Evolutionary conservation across 331 rosid genomes (phyloP).

Genomic region (Dryas integrifolia): DNA sequence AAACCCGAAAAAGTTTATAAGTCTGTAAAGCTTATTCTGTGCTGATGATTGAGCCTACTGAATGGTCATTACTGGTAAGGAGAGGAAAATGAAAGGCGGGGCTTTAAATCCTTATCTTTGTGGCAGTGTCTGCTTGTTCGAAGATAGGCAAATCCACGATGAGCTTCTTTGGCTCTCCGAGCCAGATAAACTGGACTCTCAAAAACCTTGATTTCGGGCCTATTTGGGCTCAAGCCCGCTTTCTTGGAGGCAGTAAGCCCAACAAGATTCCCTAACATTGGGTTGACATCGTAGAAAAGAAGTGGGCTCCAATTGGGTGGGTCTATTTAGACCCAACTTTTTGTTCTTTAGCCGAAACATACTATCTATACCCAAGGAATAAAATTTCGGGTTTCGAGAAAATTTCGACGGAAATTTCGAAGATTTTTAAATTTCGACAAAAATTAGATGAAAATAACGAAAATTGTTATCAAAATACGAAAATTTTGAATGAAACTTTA

Average conservation of each 20-base stretch:
- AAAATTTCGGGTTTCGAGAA: too few species aligned
- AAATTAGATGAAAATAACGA: too few species aligned
- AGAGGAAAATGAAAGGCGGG: constrained; percentile 75
- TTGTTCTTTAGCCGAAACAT: too few species aligned
- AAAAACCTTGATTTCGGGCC: neutral
- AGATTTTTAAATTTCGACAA: too few species aligned
- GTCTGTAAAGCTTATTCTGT: constrained; percentile 32
- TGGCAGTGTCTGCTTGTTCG: constrained; percentile 18
- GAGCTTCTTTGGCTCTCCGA: constrained; percentile 15
- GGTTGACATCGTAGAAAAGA: neutral
- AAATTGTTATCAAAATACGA: too few species aligned
- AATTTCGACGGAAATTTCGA: too few species aligned
- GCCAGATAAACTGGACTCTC: neutral
- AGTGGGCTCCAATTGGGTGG: too few species aligned
- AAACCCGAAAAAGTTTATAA: neutral
- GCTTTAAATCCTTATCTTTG: constrained; percentile 78
- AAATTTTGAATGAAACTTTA: too few species aligned
- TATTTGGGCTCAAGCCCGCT: too few species aligned
- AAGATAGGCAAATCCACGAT: constrained; percentile 7
- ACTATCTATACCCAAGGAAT: too few species aligned
- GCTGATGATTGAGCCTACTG: constrained; percentile 36
- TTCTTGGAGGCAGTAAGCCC: neutral
- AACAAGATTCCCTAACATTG: neutral
- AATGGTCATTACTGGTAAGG: constrained; percentile 21
- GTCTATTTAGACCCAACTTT: too few species aligned